A percentile compares a stretch with the other conserved stretches of the same genome.
Evolutionary conservation across 345 rosid species (phyloP).

Genomic region (Citropsis articulata): DNA sequence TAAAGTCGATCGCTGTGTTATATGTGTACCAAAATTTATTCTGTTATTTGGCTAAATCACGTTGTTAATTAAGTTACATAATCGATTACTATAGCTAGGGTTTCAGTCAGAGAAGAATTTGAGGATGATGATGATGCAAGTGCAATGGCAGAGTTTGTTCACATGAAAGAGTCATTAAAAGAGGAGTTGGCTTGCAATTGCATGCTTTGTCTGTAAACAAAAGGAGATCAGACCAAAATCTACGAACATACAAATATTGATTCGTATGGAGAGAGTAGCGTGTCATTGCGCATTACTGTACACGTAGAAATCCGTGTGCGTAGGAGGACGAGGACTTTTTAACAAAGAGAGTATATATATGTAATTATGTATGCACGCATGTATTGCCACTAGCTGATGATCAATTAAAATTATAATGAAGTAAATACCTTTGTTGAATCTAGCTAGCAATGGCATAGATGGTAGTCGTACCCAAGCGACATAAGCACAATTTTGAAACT

Average conservation of each 20-base stretch:
- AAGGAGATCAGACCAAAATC: background rate
- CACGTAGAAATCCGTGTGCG: too few species aligned
- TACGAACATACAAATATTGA: constrained; percentile 2
- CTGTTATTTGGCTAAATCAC: background rate
- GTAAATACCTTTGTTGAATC: too few species aligned
- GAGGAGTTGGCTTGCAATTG: background rate
- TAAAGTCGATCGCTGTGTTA: background rate
- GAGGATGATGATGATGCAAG: background rate
- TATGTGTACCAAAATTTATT: too few species aligned
- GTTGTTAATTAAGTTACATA: background rate
- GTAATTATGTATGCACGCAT: too few species aligned
- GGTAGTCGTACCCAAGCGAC: too few species aligned
- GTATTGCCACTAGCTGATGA: too few species aligned
- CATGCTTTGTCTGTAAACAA: background rate
- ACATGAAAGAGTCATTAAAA: background rate
- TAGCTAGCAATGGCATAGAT: too few species aligned
- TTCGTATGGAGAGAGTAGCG: constrained; percentile 28
- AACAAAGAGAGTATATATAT: too few species aligned
- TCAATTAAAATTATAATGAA: too few species aligned
- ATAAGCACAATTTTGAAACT: too few species aligned
- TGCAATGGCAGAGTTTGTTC: background rate
- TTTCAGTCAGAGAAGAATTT: background rate
- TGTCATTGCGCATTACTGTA: background rate
- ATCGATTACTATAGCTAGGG: background rate
- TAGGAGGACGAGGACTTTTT: too few species aligned